Conservation (phyloP, 139 green algal genomes). For the Chlorella sp. region DNA sequence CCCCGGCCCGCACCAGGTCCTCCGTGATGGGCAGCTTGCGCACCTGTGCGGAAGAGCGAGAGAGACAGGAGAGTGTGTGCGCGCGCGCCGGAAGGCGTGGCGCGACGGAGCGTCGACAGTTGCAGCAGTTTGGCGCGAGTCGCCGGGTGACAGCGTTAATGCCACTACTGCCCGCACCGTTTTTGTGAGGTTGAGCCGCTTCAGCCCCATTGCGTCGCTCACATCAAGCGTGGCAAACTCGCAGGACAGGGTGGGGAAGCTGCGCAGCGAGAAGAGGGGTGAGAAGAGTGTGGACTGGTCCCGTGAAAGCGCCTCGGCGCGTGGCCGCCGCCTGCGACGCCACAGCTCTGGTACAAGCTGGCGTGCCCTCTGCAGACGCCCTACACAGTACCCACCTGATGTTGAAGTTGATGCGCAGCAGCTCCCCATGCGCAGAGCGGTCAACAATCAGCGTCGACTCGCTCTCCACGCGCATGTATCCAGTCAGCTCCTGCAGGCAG, state of each 20-base stretch:
- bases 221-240: constrained; percentile 97
- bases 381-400: constrained; percentile 37
- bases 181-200: constrained; percentile 95
- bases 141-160: too few species aligned
- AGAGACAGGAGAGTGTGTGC: too few species aligned
- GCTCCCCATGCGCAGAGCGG: constrained; percentile 83
- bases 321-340: too few species aligned
- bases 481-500: constrained; percentile 78
- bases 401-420: constrained; percentile 98
- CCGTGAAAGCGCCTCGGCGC: too few species aligned
- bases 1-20: constrained; percentile 52
- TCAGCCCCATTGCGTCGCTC: constrained; percentile 90
- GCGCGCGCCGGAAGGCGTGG: too few species aligned
- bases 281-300: too few species aligned
- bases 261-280: constrained; percentile 38
- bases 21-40: constrained; percentile 83
- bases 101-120: too few species aligned
- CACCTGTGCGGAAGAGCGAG: too few species aligned
- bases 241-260: constrained; percentile 87
- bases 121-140: too few species aligned
- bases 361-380: constrained; percentile 48
- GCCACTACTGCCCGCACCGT: too few species aligned
- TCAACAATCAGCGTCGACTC: constrained; percentile 87
- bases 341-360: too few species aligned
- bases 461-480: constrained; percentile 73